Conservation (phyloP, 2,329 filamentous ascomycete species). For the Fusarium sp. region DNA sequence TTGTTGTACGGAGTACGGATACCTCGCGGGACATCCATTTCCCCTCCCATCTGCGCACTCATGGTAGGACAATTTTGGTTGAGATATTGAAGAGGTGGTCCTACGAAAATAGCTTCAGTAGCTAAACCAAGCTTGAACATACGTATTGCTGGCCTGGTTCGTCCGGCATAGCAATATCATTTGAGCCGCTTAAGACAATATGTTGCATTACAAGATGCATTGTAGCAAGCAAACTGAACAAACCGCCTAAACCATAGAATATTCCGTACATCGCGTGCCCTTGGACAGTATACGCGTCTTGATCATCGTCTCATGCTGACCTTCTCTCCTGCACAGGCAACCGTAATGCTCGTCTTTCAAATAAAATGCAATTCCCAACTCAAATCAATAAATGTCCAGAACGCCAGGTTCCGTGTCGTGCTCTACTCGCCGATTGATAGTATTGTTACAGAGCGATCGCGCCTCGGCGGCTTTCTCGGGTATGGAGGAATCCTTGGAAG, state of each 20-base stretch:
- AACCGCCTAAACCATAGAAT: conserved; percentile 41
- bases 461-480: conserved; percentile 84
- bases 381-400: conserved; percentile 44
- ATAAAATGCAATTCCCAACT: conserved; percentile 43
- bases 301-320: conserved; percentile 27
- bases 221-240: conserved; percentile 20
- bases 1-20: not conserved
- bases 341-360: conserved; percentile 35
- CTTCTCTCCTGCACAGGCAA: conserved; percentile 5
- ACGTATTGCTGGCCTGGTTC: not conserved
- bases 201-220: not conserved
- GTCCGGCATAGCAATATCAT: not conserved
- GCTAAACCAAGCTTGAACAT: not conserved
- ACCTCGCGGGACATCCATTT: not conserved
- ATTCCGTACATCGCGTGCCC: conserved; percentile 37
- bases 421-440: conserved; percentile 30
- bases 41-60: not conserved
- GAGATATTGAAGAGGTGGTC: not conserved
- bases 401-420: conserved; percentile 46
- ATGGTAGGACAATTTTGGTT: not conserved
- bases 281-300: conserved; percentile 20
- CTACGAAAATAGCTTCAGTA: not conserved
- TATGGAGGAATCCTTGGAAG: conserved; percentile 86
- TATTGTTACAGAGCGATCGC: conserved; percentile 76
- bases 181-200: not conserved